Evolutionary conservation across 805 yeast genomes (phyloP), one percentile per base, ranked within the genome.

Genomic region (Wickerhamiella lipophila): DNA sequence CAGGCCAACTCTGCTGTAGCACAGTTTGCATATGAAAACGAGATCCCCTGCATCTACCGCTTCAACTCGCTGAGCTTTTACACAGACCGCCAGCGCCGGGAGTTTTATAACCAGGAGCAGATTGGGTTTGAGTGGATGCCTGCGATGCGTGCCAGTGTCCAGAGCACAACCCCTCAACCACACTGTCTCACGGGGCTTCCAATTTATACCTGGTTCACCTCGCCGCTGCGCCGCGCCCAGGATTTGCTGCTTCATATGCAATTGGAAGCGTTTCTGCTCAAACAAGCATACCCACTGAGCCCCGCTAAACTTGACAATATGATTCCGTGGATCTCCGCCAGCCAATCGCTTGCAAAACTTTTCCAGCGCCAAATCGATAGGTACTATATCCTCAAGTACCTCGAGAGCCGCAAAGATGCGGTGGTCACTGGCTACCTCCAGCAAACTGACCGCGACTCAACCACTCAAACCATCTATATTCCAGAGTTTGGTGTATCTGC

Each of bases 181-280:
- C 96, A 87, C 64, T 67, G 70, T 19, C 75, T 82, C 54, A 64
- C 86, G 29, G 94, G 88, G 3, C 64, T 83, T 7, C 61, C 64
- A 0, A 60, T 66, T 5, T 86, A 88, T 58, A 70, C 81, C 4
- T 82, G 85, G 16, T 80, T 83, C 7, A 88, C 97, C 0, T 87
- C 96, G 0, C 97, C 98, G 1, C 68, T 92, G 54, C 71, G 97
- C 61, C 69, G 97, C 54, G 82, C 75, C 55, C 79, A 82, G 6
- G 97, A 89, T 61, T 64, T 87, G 52, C 62, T 87, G 7, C 80
- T 81, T 58, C 96, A 88, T 58, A 75, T 88, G 76, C 89, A 83
- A 57, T 53, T 84, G 1, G 80, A 77, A 49, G 60, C 76, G 1
- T 62, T 58, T 48, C 49, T 79, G 13, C 54, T 53, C 2, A 54